These are phyloP conservation scores for Cladosporium halotolerans DNA, from an alignment of 2,329 filamentous ascomycete genomes.

Conservation along the genomic window DNA sequence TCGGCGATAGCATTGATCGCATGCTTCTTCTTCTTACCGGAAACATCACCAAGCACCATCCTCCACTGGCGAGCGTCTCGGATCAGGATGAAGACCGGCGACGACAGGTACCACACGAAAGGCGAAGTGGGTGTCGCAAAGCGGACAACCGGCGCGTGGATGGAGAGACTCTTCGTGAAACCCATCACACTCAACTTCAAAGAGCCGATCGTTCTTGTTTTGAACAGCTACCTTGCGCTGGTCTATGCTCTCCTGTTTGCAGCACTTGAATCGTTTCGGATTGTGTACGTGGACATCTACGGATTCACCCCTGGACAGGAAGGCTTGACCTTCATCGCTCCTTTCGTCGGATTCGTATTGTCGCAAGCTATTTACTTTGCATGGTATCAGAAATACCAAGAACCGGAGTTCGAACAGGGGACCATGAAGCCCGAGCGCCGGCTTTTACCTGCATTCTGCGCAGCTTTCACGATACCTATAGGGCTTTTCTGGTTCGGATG, in stretches of 20 bases:
- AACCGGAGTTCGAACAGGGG: conserved; percentile 23
- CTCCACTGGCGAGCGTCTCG: conserved; percentile 43
- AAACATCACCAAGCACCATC: conserved; percentile 46
- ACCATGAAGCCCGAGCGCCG: conserved; percentile 33
- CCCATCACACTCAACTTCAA: conserved; percentile 34
- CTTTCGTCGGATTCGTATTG: conserved; percentile 57
- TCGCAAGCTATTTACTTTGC: conserved; percentile 55
- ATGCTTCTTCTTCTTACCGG: conserved; percentile 35
- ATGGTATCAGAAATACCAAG: conserved; percentile 56
- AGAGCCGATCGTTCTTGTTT: conserved; percentile 31
- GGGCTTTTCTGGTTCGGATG: conserved; percentile 56
- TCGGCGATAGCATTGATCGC: conserved; percentile 21
- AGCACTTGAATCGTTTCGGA: conserved; percentile 19
- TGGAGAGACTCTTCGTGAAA: conserved; percentile 24
- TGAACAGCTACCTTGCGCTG: conserved; percentile 35
- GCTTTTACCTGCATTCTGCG: conserved; percentile 33
- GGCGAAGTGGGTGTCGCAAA: not conserved
- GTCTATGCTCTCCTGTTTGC: conserved; percentile 35
- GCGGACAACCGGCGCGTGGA: not conserved
- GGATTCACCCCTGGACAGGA: conserved; percentile 56
- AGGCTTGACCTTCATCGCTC: conserved; percentile 62
- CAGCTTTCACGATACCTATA: conserved; percentile 34
- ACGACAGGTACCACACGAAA: not conserved
- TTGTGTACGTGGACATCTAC: conserved; percentile 59
- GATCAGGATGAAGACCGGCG: not conserved